These are phyloP conservation scores for Ramularia endophylla DNA, from an alignment of 2,329 filamentous ascomycete species.

Conservation along the genomic window DNA sequence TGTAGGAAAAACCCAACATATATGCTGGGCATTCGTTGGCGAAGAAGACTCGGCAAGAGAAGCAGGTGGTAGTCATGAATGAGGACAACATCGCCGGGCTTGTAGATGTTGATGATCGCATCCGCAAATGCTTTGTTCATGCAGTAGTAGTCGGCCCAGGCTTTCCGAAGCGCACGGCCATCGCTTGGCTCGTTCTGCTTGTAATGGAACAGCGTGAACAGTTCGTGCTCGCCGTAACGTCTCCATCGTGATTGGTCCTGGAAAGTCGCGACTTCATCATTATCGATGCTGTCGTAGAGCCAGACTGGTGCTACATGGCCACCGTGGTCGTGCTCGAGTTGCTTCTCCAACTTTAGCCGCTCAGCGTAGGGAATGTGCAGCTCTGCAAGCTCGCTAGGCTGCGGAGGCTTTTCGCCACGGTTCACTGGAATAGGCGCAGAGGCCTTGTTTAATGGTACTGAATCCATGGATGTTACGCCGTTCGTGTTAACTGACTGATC, in stretches of 20 bases:
- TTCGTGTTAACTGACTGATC: conserved; percentile 17
- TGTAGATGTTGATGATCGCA: conserved; percentile 80
- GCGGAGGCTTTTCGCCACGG: conserved; percentile 37
- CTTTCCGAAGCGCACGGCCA: conserved; percentile 69
- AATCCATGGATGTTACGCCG: conserved; percentile 29
- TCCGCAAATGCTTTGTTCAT: conserved; percentile 93
- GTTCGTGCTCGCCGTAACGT: conserved; percentile 81
- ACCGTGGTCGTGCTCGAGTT: conserved; percentile 65
- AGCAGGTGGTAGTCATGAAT: conserved; percentile 94
- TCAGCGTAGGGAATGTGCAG: conserved; percentile 66
- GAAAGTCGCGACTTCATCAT: conserved; percentile 59
- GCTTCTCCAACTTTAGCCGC: conserved; percentile 65
- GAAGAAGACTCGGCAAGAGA: conserved; percentile 79
- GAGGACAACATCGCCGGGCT: conserved; percentile 85
- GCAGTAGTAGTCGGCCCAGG: conserved; percentile 89
- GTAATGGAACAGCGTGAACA: conserved; percentile 94
- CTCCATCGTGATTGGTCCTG: conserved; percentile 84
- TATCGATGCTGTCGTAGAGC: conserved; percentile 72
- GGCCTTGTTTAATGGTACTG: conserved; percentile 61
- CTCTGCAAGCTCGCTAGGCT: conserved; percentile 51
- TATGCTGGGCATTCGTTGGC: conserved; percentile 78
- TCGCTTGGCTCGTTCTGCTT: conserved; percentile 89
- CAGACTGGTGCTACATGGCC: conserved; percentile 83
- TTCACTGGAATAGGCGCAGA: conserved; percentile 76
- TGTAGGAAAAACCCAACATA: conserved; percentile 95